Percentiles rank a stretch among this genome's conserved stretches.
Conservation (phyloP, 306 rosid species). For the Dicorynia guianensis region DNA sequence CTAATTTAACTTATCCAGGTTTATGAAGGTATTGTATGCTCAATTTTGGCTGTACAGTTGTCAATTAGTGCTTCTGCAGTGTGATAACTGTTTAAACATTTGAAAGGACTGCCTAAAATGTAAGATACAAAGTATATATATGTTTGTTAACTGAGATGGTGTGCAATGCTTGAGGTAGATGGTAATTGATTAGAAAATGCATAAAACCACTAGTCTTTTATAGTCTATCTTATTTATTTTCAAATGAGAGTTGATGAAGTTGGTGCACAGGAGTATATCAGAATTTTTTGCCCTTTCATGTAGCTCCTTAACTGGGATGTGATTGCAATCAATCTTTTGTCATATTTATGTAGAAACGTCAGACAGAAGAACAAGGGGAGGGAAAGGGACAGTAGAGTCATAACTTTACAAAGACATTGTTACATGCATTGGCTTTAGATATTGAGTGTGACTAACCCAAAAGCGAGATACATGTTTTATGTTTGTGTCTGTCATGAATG, state of each 20-base stretch:
- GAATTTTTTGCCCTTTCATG: not conserved
- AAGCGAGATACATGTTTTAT: not conserved
- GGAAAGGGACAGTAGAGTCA: not conserved
- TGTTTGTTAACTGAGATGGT: not conserved
- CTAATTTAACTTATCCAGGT: conserved; percentile 16
- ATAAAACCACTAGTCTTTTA: not conserved
- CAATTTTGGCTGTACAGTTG: not conserved
- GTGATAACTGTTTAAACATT: conserved; percentile 20
- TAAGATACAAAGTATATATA: too few species aligned
- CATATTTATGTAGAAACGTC: too few species aligned
- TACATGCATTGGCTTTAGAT: not conserved
- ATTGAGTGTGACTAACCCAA: not conserved
- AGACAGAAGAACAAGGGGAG: too few species aligned
- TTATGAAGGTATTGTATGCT: conserved; percentile 4
- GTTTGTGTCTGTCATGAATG: not conserved
- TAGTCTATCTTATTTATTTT: not conserved
- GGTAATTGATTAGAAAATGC: not conserved
- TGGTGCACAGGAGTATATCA: not conserved
- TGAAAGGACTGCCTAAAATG: not conserved
- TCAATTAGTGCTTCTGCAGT: conserved; percentile 4
- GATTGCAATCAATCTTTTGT: too few species aligned
- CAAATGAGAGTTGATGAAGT: not conserved
- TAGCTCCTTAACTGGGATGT: not conserved
- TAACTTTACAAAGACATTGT: not conserved
- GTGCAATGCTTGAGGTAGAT: not conserved